Evolutionary conservation across 176 grass and related monocot genomes (phyloP).

Genomic region (Rhipidocladum racemiflorum): DNA sequence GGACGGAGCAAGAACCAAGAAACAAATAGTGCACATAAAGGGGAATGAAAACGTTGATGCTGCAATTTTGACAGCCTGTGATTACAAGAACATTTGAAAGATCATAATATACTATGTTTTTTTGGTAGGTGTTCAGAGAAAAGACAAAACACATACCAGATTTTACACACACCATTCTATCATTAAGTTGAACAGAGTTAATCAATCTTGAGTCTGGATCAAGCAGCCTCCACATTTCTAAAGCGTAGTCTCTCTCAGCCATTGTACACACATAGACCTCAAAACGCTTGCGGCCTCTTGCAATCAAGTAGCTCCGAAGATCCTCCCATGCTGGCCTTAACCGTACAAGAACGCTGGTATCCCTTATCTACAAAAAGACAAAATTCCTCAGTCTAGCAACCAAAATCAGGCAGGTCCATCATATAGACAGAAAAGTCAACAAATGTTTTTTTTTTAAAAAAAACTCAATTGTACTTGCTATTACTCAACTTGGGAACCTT

Average conservation of each 20-base stretch:
- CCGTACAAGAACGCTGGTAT: constrained; percentile 96
- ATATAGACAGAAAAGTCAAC: background rate
- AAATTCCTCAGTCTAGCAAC: constrained; percentile 3
- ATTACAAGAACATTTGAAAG: background rate
- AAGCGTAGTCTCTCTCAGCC: constrained; percentile 98
- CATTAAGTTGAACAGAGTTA: constrained; percentile 68
- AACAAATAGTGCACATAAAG: background rate
- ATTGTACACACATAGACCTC: constrained; percentile 99
- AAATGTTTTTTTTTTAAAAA: background rate
- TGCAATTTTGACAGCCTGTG: constrained; percentile 4
- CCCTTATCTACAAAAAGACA: constrained; percentile 66
- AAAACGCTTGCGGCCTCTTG: constrained; percentile 93
- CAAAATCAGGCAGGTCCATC: background rate
- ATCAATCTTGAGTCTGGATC: constrained; percentile 95
- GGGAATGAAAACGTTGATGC: background rate
- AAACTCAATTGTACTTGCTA: background rate
- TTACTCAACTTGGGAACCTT: background rate
- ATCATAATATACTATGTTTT: background rate
- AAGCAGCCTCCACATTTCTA: constrained; percentile 99
- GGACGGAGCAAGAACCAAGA: constrained; percentile 20
- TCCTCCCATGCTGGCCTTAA: constrained; percentile 97
- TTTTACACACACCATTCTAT: constrained; percentile 96
- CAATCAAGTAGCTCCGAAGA: constrained; percentile 89
- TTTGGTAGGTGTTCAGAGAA: background rate
- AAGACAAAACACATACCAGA: constrained; percentile 55